These are phyloP conservation scores for Nannochloropsis salina DNA, from an alignment of 108 stramenopile genomes.

Conservation along the genomic window DNA sequence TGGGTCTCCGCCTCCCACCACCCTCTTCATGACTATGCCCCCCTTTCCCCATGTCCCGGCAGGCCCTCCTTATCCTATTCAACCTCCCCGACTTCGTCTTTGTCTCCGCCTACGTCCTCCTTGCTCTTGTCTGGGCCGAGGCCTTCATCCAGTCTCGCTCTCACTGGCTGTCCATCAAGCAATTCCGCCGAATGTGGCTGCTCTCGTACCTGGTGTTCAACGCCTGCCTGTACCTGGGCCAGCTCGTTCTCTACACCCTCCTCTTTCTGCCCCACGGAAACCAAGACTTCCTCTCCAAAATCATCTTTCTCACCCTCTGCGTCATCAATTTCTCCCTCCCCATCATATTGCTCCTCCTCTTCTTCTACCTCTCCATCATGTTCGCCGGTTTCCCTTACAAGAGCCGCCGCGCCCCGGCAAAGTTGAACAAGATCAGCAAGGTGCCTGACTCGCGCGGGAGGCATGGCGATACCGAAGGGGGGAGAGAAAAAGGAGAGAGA, in stretches of 20 bases:
- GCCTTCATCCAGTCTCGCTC: slow-evolving; percentile 66
- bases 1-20: neutral
- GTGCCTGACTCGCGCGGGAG: neutral
- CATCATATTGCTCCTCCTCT: slow-evolving; percentile 61
- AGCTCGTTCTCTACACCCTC: slow-evolving; percentile 67
- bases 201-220: slow-evolving; percentile 75
- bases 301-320: slow-evolving; percentile 67
- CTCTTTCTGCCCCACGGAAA: slow-evolving; percentile 64
- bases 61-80: slow-evolving; percentile 66
- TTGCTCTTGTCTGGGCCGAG: slow-evolving; percentile 77
- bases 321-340: slow-evolving; percentile 68
- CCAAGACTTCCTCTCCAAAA: slow-evolving; percentile 36
- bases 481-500: slow-evolving; percentile 8
- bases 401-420: slow-evolving; percentile 25
- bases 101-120: slow-evolving; percentile 70
- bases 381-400: slow-evolving; percentile 61
- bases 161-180: slow-evolving; percentile 57
- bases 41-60: neutral
- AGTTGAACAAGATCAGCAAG: slow-evolving; percentile 4
- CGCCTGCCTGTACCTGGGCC: slow-evolving; percentile 62
- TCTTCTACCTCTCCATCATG: slow-evolving; percentile 63
- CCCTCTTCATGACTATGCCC: neutral
- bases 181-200: slow-evolving; percentile 59
- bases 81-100: slow-evolving; percentile 77
- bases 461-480: neutral